Percentiles rank a stretch among this genome's conserved stretches.
phyloP scores from a whole-genome alignment of 371 early-diverging fungal genomes.

The Capniomyces stellatus region DNA sequence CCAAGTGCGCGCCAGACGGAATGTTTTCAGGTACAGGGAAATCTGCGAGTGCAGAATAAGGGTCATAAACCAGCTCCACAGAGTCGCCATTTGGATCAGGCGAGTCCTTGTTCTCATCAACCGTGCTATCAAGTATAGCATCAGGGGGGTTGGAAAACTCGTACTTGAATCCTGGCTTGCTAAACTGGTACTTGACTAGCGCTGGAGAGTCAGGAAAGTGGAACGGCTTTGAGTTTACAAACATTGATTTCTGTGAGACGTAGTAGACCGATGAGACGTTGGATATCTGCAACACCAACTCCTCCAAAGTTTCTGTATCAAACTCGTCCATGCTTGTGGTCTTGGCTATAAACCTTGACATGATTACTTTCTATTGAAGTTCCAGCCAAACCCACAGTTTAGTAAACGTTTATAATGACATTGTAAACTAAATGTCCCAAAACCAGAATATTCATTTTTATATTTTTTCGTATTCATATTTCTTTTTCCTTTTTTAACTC shows the following conservation, averaged over 20 bases:
- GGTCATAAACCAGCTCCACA: not conserved
- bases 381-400: too few relatives aligned
- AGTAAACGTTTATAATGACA: constrained; percentile 7
- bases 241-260: constrained; percentile 66
- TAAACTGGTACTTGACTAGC: constrained; percentile 4
- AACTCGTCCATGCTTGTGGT: constrained; percentile 62
- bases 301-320: constrained; percentile 61
- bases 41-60: constrained; percentile 2
- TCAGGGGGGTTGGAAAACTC: constrained; percentile 7
- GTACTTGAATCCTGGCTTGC: not conserved
- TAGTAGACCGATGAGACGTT: constrained; percentile 85
- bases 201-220: constrained; percentile 18
- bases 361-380: too few relatives aligned
- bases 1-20: too few relatives aligned
- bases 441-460: too few relatives aligned
- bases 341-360: too few relatives aligned
- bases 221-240: constrained; percentile 35
- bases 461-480: too few relatives aligned
- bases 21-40: too few relatives aligned
- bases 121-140: constrained; percentile 4
- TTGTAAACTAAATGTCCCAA: not conserved
- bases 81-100: not conserved
- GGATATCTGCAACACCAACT: constrained; percentile 69
- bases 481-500: too few relatives aligned
- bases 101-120: not conserved